Conservation (phyloP, 1,284 basidiomycete genomes). For the Moesziomyces parantarcticus region DNA sequence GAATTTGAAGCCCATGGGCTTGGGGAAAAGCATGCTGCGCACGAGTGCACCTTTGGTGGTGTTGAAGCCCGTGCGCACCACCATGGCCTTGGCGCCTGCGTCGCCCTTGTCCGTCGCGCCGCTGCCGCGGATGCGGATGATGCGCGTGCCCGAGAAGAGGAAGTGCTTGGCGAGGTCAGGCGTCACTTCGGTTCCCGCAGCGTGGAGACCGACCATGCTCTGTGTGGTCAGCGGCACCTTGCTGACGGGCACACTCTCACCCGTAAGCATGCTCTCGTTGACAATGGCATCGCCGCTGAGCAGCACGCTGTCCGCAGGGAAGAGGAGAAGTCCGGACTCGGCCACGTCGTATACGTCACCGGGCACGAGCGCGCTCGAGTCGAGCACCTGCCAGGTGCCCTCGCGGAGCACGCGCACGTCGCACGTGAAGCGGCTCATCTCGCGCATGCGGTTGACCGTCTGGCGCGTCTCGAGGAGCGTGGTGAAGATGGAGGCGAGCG, state of each 20-base stretch:
- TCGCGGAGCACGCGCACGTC: conserved; percentile 79
- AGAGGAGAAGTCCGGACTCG: conserved; percentile 77
- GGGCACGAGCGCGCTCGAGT: conserved; percentile 86
- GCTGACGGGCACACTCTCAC: conserved; percentile 92
- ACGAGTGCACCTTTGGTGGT: conserved; percentile 97
- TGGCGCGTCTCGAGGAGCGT: conserved; percentile 89
- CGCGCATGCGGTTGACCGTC: conserved; percentile 91
- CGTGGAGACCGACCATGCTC: conserved; percentile 49
- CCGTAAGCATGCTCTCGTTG: conserved; percentile 98
- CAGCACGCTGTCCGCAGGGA: conserved; percentile 92
- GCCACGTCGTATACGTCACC: conserved; percentile 93
- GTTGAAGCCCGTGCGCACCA: conserved; percentile 93
- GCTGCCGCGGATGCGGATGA: conserved; percentile 82
- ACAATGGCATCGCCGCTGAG: conserved; percentile 96
- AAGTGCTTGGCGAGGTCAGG: conserved; percentile 85
- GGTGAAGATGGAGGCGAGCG: conserved; percentile 82
- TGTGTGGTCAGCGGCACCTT: conserved; percentile 76
- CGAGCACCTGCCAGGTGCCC: conserved; percentile 71
- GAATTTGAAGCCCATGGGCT: conserved; percentile 92
- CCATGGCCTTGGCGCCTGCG: conserved; percentile 79
- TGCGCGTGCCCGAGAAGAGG: conserved; percentile 89
- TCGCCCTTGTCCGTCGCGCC: conserved; percentile 62
- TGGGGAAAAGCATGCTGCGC: conserved; percentile 97
- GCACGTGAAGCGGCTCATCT: conserved; percentile 94
- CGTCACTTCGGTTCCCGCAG: conserved; percentile 70